Percentiles rank a stretch among this genome's conserved stretches.
phyloP scores from a whole-genome alignment of 2,329 filamentous ascomycete genomes.

The Paradendryphiella salina region DNA sequence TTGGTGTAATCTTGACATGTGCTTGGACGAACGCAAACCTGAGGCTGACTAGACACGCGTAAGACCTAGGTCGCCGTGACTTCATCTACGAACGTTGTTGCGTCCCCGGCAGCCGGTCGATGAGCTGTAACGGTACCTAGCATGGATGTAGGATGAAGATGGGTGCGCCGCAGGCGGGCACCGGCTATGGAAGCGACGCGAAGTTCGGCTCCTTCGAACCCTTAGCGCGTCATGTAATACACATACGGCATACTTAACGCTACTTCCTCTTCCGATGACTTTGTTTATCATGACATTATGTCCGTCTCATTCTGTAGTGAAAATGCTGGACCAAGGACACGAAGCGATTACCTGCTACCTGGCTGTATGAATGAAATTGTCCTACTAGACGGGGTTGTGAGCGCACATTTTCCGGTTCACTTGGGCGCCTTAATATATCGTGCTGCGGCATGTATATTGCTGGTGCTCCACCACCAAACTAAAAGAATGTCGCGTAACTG shows the following conservation, averaged over 20 bases:
- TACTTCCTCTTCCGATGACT: not conserved
- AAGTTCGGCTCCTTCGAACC: not conserved
- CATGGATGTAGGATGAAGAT: constrained; percentile 6
- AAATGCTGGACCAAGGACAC: not conserved
- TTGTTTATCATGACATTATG: not conserved
- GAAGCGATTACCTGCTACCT: constrained; percentile 20
- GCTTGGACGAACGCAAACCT: constrained; percentile 9
- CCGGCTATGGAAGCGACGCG: not conserved
- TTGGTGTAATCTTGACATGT: constrained; percentile 16
- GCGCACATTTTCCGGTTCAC: constrained; percentile 16
- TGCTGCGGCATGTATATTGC: constrained; percentile 21
- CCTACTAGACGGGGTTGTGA: constrained; percentile 11
- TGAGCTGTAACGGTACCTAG: constrained; percentile 5
- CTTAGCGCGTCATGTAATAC: constrained; percentile 2
- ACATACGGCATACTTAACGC: not conserved
- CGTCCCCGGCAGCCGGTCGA: not conserved
- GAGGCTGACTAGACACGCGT: constrained; percentile 8
- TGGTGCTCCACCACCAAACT: constrained; percentile 5
- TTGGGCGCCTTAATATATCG: constrained; percentile 19
- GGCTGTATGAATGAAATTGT: constrained; percentile 16
- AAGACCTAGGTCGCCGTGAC: constrained; percentile 8
- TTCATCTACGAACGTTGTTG: constrained; percentile 11
- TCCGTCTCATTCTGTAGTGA: not conserved
- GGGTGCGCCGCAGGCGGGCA: not conserved
- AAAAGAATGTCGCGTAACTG: constrained; percentile 1